Percentiles rank a stretch among this genome's conserved stretches.
Conservation (phyloP, 2,329 filamentous ascomycete genomes). For the Stagonosporopsis vannaccii region DNA sequence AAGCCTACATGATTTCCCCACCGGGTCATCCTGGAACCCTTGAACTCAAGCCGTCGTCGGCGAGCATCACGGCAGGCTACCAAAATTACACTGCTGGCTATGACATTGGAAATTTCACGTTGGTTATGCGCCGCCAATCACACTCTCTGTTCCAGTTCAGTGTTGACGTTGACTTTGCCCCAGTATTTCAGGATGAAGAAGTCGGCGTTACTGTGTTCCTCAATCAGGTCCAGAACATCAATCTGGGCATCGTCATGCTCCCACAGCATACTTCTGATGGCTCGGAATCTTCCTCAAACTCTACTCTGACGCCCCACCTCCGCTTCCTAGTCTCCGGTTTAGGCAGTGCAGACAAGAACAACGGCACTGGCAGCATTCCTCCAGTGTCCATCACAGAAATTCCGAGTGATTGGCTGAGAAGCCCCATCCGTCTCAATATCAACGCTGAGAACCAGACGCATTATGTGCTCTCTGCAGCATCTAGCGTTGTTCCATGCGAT, state of each 20-base stretch:
- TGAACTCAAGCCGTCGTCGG: constrained; percentile 35
- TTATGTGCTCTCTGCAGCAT: no score
- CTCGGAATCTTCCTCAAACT: not conserved
- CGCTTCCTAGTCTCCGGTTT: no score
- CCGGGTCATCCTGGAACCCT: constrained; percentile 49
- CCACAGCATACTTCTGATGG: not conserved
- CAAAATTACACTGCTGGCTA: constrained; percentile 2
- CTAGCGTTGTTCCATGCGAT: no score
- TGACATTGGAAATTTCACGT: not conserved
- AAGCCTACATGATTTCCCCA: constrained; percentile 37
- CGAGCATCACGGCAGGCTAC: constrained; percentile 1
- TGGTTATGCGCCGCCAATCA: constrained; percentile 21
- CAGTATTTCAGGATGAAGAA: constrained; percentile 50
- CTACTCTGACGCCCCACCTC: no score
- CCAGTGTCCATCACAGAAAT: no score
- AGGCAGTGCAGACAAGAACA: no score
- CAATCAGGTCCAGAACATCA: constrained; percentile 59
- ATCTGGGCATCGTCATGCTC: constrained; percentile 47
- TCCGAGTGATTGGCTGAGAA: no score
- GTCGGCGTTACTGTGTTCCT: constrained; percentile 61
- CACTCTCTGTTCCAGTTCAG: constrained; percentile 61
- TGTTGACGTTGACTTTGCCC: constrained; percentile 47
- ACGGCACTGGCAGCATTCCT: no score
- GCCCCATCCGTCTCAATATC: no score
- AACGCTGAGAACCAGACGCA: no score